Evolutionary conservation across 345 rosid species (phyloP).

Genomic region (Eucalyptus caleyi): DNA sequence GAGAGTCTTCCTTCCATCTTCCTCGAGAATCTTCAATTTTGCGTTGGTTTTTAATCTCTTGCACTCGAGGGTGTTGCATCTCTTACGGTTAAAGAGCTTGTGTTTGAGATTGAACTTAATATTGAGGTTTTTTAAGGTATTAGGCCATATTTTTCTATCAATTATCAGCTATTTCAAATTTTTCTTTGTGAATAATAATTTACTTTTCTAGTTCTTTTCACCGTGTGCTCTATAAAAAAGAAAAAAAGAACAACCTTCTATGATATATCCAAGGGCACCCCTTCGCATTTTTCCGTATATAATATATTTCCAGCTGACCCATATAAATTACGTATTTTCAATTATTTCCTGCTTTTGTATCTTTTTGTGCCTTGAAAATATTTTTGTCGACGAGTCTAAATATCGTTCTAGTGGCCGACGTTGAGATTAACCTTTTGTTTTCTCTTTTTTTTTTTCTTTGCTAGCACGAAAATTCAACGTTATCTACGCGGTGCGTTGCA

Average conservation of each 20-base stretch:
- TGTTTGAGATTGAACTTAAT: background rate
- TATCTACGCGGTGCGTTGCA: background rate
- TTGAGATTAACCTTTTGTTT: background rate
- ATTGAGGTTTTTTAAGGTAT: background rate
- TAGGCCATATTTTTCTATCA: too few species aligned
- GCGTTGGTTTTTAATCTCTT: background rate
- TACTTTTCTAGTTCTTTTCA: background rate
- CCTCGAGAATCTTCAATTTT: background rate
- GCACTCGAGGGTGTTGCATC: background rate
- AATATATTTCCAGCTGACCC: background rate
- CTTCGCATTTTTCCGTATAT: background rate
- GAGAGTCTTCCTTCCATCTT: background rate
- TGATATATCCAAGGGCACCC: background rate
- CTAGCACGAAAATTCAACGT: background rate
- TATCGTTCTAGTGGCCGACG: background rate
- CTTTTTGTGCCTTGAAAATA: background rate
- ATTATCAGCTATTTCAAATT: background rate
- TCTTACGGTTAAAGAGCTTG: background rate
- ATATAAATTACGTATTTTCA: too few species aligned
- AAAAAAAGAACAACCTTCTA: background rate
- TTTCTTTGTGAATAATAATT: background rate
- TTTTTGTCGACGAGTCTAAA: background rate
- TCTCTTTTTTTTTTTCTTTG: background rate
- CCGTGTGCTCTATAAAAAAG: background rate
- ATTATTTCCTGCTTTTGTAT: background rate